Evolutionary conservation across 108 stramenopile genomes (phyloP).

Genomic region (Pseudonitzschia multistriata): DNA sequence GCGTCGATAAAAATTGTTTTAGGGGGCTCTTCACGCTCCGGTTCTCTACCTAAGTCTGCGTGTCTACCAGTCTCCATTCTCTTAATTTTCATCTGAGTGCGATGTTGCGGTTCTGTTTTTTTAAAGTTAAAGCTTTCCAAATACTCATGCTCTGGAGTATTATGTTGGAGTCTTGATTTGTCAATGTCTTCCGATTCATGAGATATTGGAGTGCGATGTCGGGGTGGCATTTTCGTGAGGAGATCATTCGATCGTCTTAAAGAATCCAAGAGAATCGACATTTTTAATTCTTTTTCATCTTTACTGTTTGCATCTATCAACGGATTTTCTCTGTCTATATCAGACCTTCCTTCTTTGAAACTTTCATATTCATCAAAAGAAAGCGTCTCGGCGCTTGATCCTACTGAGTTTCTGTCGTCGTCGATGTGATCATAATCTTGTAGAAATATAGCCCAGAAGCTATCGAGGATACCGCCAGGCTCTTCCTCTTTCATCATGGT

Average conservation of each 20-base stretch:
- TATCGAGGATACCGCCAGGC: not conserved
- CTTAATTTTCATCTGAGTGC: no score
- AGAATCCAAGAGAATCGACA: conserved; percentile 1
- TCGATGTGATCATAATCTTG: not conserved
- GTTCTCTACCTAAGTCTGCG: not conserved
- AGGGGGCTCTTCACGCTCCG: conserved; percentile 1
- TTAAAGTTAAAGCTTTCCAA: no score
- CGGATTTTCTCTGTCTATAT: not conserved
- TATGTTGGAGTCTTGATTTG: not conserved
- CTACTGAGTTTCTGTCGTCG: not conserved
- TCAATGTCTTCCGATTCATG: not conserved
- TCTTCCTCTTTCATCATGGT: not conserved
- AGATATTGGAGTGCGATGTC: not conserved
- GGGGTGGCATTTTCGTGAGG: not conserved
- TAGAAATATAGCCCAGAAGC: conserved; percentile 1
- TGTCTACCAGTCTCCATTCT: no score
- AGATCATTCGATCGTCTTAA: not conserved
- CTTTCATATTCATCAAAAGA: not conserved
- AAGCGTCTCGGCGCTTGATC: not conserved
- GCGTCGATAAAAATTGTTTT: not conserved
- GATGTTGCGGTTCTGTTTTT: no score
- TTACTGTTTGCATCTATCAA: no score
- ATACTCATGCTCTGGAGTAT: no score
- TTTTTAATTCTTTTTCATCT: conserved; percentile 7
- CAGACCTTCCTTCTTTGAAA: not conserved